Base-by-base conservation (phyloP, 106 monocot species). In the Amphibolis antarctica region DNA sequence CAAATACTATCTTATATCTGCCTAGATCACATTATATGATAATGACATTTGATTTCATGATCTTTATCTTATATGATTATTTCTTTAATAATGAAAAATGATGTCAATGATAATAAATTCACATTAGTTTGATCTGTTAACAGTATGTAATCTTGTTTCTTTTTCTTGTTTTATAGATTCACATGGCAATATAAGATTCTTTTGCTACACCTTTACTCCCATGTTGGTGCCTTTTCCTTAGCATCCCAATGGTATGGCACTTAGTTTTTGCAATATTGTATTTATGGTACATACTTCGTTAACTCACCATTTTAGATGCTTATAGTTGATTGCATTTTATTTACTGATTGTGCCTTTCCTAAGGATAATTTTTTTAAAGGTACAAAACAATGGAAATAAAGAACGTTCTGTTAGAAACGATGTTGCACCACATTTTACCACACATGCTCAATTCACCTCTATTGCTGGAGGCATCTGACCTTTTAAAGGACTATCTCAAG, bases 341-440 rank as follows among this genome's bases (percentile, higher is more conserved):
- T 12, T 26, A 28, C 26, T 6, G 11, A 0, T n/a, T 61, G 36
- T 61, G 42, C 13, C 12, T 10, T 44, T 61, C 42, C n/a, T 23
- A 61, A 61, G 22, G 45, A 49, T 12, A 44, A 11, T 62, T 55
- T 69, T 30, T 76, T 31, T 75, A 30, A 72, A 96, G 96, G 84
- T 96, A 84, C 66, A 56, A 54, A 12, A 70, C 96, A 10, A 61
- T 96, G 76, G 86, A 96, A 46, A 67, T 86, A 19, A 96, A 96
- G 68, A 96, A 96, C 57, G 87, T 96, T 54, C 76, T 96, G 17
- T 64, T 90, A 28, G 96, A 96, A 59, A 86, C 84, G 24, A 31
- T 80, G 21, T 86, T 80, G 21, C 96, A 96, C 65, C 96, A 96
- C 71, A 84, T 90, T 60, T 62, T 96, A n/a, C 90, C 86, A n/a